Conservation (phyloP, 805 yeast genomes). For the Cyberlindnera misumaiensis region DNA sequence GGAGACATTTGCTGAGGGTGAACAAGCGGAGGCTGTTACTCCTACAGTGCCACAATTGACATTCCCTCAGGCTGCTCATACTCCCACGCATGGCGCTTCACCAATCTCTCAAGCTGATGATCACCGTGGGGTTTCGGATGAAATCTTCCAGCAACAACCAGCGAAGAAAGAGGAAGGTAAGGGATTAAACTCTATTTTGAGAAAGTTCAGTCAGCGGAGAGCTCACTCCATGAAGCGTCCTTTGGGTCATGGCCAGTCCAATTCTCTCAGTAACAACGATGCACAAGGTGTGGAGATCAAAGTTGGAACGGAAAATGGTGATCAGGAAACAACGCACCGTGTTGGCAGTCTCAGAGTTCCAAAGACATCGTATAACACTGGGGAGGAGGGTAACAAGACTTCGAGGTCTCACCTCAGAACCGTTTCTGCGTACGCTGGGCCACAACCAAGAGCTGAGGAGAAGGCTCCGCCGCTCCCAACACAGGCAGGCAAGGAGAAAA, state of each 20-base stretch:
- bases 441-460: slow-evolving; percentile 1
- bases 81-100: slow-evolving; percentile 36
- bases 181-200: slow-evolving; percentile 24
- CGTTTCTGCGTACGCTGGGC: slow-evolving; percentile 23
- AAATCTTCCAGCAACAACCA: slow-evolving; percentile 30
- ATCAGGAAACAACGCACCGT: slow-evolving; percentile 13
- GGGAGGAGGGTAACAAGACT: slow-evolving; percentile 3
- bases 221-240: slow-evolving; percentile 21
- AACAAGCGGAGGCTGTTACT: slow-evolving; percentile 11
- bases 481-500: slow-evolving; percentile 20
- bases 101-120: slow-evolving; percentile 26
- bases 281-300: slow-evolving; percentile 1
- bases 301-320: background rate
- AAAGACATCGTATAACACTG: slow-evolving; percentile 14
- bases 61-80: slow-evolving; percentile 44
- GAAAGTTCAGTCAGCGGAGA: slow-evolving; percentile 25
- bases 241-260: slow-evolving; percentile 7
- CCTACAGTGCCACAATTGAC: slow-evolving; percentile 38
- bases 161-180: slow-evolving; percentile 25
- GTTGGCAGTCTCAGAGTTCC: slow-evolving; percentile 20
- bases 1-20: background rate
- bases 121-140: slow-evolving; percentile 27
- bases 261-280: slow-evolving; percentile 5
- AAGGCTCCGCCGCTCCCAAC: slow-evolving; percentile 8
- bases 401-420: slow-evolving; percentile 21